Evolutionary conservation across 148 eudicot species (phyloP).

Genomic region (Linanthus parryae): DNA sequence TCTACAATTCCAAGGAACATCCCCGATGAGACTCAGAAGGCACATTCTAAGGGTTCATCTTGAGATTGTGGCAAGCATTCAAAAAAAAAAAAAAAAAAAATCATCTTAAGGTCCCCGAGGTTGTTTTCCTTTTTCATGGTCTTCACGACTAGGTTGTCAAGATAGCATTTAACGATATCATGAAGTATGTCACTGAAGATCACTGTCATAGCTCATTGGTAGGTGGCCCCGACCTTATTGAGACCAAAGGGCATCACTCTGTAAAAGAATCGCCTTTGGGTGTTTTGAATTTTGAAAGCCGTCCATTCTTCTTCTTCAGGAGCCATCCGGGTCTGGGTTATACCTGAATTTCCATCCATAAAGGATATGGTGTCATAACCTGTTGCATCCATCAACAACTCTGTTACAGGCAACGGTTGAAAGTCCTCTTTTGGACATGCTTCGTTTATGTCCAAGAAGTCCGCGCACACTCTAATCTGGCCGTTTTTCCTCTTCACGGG

Average conservation of each 20-base stretch:
- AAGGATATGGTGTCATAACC: no score
- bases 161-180: background rate
- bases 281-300: background rate
- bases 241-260: slow-evolving; percentile 7
- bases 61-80: background rate
- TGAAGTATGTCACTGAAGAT: slow-evolving; percentile 8
- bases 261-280: slow-evolving; percentile 3
- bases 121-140: background rate
- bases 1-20: background rate
- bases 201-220: background rate
- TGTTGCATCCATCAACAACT: no score
- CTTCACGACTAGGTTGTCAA: background rate
- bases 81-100: no score
- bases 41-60: slow-evolving; percentile 7
- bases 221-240: slow-evolving; percentile 1
- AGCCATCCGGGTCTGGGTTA: slow-evolving; percentile 1
- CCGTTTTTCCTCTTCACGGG: no score
- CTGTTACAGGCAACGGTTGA: no score
- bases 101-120: background rate
- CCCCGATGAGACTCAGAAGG: background rate
- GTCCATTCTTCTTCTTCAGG: slow-evolving; percentile 3
- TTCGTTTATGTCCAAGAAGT: no score
- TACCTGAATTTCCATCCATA: slow-evolving; percentile 1
- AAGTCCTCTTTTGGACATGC: no score
- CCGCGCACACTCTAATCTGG: no score